These are phyloP conservation scores for Jasminum sambac DNA, from an alignment of 257 asterid species.

Conservation along the genomic window DNA sequence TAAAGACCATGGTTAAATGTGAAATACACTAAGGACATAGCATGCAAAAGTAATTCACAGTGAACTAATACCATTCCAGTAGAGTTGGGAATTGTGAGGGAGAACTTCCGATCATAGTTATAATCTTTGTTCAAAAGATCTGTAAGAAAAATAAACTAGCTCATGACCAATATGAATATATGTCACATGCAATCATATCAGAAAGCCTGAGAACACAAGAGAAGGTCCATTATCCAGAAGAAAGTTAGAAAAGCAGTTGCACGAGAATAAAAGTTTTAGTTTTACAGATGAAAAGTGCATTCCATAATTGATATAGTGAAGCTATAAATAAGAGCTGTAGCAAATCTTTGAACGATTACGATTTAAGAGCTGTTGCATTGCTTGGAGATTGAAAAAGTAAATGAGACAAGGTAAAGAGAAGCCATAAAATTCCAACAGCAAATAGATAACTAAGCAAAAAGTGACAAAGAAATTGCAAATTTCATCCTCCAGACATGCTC, in stretches of 20 bases:
- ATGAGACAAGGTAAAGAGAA: background rate
- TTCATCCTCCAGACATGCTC: background rate
- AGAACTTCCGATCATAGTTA: conserved; percentile 81
- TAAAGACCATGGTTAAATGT: conserved; percentile 2
- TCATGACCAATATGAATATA: background rate
- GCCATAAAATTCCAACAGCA: background rate
- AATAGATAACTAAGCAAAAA: background rate
- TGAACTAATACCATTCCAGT: conserved; percentile 66
- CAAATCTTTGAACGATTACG: conserved; percentile 1
- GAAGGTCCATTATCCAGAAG: background rate
- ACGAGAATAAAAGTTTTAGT: background rate
- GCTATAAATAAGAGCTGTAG: conserved; percentile 12
- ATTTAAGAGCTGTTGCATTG: background rate
- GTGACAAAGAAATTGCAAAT: background rate
- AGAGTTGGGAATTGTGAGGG: conserved; percentile 66
- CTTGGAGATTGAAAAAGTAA: background rate
- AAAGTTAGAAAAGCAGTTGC: background rate
- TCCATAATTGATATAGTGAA: background rate
- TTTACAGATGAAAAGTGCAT: conserved; percentile 2
- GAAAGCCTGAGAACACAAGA: background rate
- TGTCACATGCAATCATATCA: background rate
- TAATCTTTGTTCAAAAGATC: conserved; percentile 85
- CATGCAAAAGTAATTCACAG: background rate
- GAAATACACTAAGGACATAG: conserved; percentile 1
- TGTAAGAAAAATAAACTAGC: conserved; percentile 33